Evolutionary conservation across 352 stramenopile genomes (phyloP).

Genomic region (Globisporangium nagaii): DNA sequence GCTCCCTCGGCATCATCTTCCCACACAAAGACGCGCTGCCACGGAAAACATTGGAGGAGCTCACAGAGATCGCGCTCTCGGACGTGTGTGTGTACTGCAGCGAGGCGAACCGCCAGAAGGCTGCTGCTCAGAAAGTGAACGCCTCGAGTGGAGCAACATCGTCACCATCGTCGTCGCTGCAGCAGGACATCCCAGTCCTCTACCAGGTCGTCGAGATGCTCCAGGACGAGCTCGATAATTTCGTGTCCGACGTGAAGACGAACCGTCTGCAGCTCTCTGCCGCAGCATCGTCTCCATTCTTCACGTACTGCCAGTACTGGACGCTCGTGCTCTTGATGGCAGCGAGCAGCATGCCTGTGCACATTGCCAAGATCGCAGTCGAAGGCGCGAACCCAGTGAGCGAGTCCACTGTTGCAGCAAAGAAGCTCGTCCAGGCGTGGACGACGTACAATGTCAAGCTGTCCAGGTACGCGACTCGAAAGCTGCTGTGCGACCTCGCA

Average conservation of each 20-base stretch:
- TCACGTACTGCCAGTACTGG: constrained; percentile 76
- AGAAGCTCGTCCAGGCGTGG: constrained; percentile 58
- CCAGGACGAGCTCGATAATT: constrained; percentile 40
- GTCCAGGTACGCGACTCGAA: constrained; percentile 38
- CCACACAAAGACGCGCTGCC: constrained; percentile 58
- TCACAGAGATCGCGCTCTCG: constrained; percentile 45
- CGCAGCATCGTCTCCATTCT: constrained; percentile 21
- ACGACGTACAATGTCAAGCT: constrained; percentile 47
- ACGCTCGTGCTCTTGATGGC: constrained; percentile 50
- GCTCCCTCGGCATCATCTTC: constrained; percentile 56
- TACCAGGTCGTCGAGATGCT: constrained; percentile 55
- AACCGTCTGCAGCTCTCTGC: constrained; percentile 46
- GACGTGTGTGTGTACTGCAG: constrained; percentile 52
- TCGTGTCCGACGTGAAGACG: constrained; percentile 63
- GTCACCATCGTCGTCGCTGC: constrained; percentile 27
- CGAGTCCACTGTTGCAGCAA: constrained; percentile 15
- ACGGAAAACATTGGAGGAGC: constrained; percentile 40
- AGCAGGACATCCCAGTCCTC: constrained; percentile 59
- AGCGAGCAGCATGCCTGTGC: constrained; percentile 42
- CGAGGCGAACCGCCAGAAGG: neutral
- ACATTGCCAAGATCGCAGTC: constrained; percentile 51
- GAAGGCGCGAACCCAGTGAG: constrained; percentile 22
- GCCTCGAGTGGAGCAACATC: neutral
- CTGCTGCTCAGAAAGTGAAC: constrained; percentile 3
- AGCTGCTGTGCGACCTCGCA: constrained; percentile 58